Evolutionary conservation across 192 early-diverging fungal species (phyloP), one percentile per base, ranked within the genome.

Genomic region (Chytriomyces sp.): DNA sequence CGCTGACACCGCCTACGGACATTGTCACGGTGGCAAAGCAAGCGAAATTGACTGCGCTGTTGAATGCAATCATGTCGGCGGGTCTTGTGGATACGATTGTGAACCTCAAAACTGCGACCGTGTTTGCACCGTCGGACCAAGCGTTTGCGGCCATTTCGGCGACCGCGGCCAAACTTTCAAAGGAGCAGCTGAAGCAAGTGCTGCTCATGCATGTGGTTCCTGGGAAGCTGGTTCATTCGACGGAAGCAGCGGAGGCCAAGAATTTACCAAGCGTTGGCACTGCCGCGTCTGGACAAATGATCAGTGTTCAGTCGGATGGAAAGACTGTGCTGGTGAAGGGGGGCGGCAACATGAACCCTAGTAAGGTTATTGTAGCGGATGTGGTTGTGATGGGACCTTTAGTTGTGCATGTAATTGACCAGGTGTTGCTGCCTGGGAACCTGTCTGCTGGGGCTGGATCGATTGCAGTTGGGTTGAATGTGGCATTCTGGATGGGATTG

Each of bases 361-460:
- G 82, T 57, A 84, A 48, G 20, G 81, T 88, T 61, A 57, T 77
- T 69, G 62, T 64, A 0, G 78, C 84, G 28, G 83, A 88, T 62
- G 53, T 57, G 53, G 74, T 86, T 35, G 61, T 84, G n/a, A 35
- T 76, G 45, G 50, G 57, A 26, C 48, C 61, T 9, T 81, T 83
- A 69, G 79, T 86, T 62, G 70, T 86, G 23, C 86, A 88, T 75
- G 75, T 88, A n/a, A 81, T 88, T 50, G 86, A 88, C 78, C 69
- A 68, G 6, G 86, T 87, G 11, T 66, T 87, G 50, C 48, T 87
- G 53, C 83, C 81, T 0, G 0, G 53, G 20, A 57, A 57, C 20
- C 3, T 57, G 28, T 35, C 28, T 35, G 28, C 28, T 0, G 28
- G 28, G 2, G 28, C 2, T 35, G 28, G 28, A 35, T 35, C 28